Conservation (phyloP, 192 early-diverging fungal species). For the Chytriomyces hyalinus region DNA sequence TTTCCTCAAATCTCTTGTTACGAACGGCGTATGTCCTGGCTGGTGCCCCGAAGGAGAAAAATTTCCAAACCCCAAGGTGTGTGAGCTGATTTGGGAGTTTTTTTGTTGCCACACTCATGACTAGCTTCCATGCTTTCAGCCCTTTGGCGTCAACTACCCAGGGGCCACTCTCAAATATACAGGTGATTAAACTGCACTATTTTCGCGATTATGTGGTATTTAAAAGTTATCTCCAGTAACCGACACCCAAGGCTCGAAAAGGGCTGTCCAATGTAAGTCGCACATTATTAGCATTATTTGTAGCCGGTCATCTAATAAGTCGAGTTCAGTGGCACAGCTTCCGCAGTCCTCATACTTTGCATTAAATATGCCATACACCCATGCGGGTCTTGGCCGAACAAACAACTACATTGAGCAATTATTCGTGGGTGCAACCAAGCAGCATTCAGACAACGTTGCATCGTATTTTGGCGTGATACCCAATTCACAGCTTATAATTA, state of each 20-base stretch:
- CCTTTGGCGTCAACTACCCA: constrained; percentile 81
- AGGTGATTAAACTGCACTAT: not conserved
- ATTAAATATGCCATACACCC: constrained; percentile 77
- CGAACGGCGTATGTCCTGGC: constrained; percentile 67
- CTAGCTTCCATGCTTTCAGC: constrained; percentile 40
- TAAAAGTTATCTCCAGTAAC: constrained; percentile 55
- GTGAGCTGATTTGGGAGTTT: too few species aligned
- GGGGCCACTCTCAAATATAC: constrained; percentile 90
- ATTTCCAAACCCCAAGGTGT: constrained; percentile 52
- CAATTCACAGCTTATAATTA: constrained; percentile 87
- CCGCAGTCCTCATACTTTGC: constrained; percentile 79
- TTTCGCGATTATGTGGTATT: not conserved
- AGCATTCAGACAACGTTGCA: constrained; percentile 63
- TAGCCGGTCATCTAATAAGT: not conserved
- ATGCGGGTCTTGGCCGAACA: constrained; percentile 89
- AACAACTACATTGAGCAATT: constrained; percentile 96
- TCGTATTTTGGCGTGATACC: constrained; percentile 88
- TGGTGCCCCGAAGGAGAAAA: constrained; percentile 53
- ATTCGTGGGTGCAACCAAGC: constrained; percentile 78
- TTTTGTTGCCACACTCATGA: not conserved
- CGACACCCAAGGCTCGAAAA: constrained; percentile 76
- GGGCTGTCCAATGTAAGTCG: constrained; percentile 70
- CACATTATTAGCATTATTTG: constrained; percentile 13
- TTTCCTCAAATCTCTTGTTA: constrained; percentile 84
- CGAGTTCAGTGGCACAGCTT: constrained; percentile 69